phyloP scores from a whole-genome alignment of 2,329 filamentous ascomycete species.

The Trichoderma oligosporum region DNA sequence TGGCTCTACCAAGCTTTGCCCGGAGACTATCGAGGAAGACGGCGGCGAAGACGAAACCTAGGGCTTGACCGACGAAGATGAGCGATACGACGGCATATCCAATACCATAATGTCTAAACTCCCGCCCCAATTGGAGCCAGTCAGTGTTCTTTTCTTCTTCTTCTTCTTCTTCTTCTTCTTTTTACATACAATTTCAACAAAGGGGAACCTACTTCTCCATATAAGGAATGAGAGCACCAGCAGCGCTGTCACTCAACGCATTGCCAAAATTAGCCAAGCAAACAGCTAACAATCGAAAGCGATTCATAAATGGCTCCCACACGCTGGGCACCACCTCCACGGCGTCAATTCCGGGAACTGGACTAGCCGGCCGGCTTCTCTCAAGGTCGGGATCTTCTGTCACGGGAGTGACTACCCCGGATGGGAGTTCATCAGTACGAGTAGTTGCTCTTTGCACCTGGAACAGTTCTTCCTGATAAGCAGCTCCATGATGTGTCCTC shows the following conservation, averaged over 20 bases:
- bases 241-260: constrained; percentile 70
- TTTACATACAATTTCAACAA: neutral
- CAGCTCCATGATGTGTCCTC: constrained; percentile 39
- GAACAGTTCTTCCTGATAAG: constrained; percentile 31
- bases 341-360: constrained; percentile 34
- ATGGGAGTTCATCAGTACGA: constrained; percentile 4
- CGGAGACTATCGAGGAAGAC: constrained; percentile 64
- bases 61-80: constrained; percentile 74
- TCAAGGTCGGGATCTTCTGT: constrained; percentile 41
- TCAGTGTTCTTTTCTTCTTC: neutral
- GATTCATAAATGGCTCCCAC: constrained; percentile 63
- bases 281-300: constrained; percentile 60
- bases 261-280: constrained; percentile 65
- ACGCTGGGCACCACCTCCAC: constrained; percentile 53
- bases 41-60: constrained; percentile 72
- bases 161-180: neutral
- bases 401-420: constrained; percentile 18
- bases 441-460: constrained; percentile 24
- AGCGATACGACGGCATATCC: constrained; percentile 75
- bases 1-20: constrained; percentile 60
- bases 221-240: constrained; percentile 76
- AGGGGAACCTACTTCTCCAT: constrained; percentile 56
- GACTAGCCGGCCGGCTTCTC: constrained; percentile 51
- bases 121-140: neutral
- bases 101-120: constrained; percentile 61